Evolutionary conservation across 2,329 filamentous ascomycete species (phyloP).

Genomic region (Penicillium polonicum): DNA sequence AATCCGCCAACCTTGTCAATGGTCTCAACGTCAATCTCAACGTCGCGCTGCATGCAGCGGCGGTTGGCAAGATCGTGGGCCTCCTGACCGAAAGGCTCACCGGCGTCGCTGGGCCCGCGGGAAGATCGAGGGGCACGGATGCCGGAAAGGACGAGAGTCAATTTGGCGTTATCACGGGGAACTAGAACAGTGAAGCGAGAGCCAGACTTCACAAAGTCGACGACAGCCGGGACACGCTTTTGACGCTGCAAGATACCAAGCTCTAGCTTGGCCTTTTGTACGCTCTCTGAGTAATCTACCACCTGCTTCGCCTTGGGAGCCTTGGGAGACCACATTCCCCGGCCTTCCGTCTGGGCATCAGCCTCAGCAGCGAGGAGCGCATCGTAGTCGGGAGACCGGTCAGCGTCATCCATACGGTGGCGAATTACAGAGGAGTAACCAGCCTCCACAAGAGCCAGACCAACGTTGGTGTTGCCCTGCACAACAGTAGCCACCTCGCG

Average conservation of each 20-base stretch:
- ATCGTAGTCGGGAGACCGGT: constrained; percentile 92
- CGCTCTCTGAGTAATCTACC: constrained; percentile 83
- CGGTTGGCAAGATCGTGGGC: constrained; percentile 87
- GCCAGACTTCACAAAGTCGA: constrained; percentile 97
- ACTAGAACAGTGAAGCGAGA: constrained; percentile 90
- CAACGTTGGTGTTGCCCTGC: constrained; percentile 82
- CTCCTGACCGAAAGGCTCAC: constrained; percentile 93
- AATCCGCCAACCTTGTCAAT: constrained; percentile 97
- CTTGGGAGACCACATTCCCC: constrained; percentile 95
- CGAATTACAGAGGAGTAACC: constrained; percentile 93
- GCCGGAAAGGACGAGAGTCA: constrained; percentile 91
- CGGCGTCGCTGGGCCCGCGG: constrained; percentile 72
- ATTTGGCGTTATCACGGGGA: constrained; percentile 87
- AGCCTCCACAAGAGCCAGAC: constrained; percentile 79
- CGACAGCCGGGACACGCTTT: constrained; percentile 86
- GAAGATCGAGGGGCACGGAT: constrained; percentile 88
- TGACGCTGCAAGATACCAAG: constrained; percentile 83
- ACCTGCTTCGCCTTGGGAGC: constrained; percentile 78
- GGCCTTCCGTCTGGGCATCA: constrained; percentile 76
- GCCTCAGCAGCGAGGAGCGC: constrained; percentile 48
- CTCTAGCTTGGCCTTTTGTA: constrained; percentile 95
- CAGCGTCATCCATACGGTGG: constrained; percentile 90
- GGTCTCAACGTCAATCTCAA: constrained; percentile 91
- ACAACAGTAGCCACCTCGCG: constrained; percentile 90
- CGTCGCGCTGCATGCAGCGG: constrained; percentile 88